A percentile compares a stretch with the other conserved stretches of the same genome.
These are phyloP conservation scores for Pythium myriotylum DNA, from an alignment of 352 stramenopile species.

Conservation along the genomic window DNA sequence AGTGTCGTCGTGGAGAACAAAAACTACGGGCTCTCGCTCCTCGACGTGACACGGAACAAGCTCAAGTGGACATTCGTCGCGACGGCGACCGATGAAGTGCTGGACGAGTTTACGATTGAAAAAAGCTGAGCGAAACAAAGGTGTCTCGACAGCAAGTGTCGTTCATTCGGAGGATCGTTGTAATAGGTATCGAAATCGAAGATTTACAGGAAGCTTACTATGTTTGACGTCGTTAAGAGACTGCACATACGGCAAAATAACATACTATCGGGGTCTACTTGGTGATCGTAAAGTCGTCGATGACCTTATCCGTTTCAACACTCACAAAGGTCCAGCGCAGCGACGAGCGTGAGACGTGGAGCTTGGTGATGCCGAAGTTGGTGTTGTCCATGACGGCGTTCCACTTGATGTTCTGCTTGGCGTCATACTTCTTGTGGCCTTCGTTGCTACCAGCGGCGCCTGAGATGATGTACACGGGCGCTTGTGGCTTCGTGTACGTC, in stretches of 20 bases:
- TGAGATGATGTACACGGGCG: constrained; percentile 52
- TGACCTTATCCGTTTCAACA: constrained; percentile 5
- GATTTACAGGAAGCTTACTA: too few relatives aligned
- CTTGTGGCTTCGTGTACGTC: constrained; percentile 45
- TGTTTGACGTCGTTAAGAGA: too few relatives aligned
- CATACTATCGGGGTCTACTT: too few relatives aligned
- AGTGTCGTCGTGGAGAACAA: constrained; percentile 45
- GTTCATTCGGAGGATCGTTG: too few relatives aligned
- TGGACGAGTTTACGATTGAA: constrained; percentile 34
- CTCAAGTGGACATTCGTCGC: constrained; percentile 39
- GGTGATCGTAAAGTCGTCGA: constrained; percentile 28
- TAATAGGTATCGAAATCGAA: too few relatives aligned
- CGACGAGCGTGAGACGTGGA: constrained; percentile 19
- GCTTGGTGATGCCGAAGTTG: constrained; percentile 25
- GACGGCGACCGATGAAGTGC: constrained; percentile 5
- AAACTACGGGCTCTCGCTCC: constrained; percentile 49
- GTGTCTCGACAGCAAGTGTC: too few relatives aligned
- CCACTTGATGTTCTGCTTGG: constrained; percentile 10
- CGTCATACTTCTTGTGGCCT: constrained; percentile 19
- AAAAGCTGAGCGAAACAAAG: too few relatives aligned
- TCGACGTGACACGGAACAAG: constrained; percentile 24
- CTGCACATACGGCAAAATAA: too few relatives aligned
- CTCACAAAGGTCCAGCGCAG: constrained; percentile 27
- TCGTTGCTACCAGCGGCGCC: constrained; percentile 36
- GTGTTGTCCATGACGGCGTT: constrained; percentile 21